Conservation (phyloP, 257 asterid species). For the Lantana camara region DNA sequence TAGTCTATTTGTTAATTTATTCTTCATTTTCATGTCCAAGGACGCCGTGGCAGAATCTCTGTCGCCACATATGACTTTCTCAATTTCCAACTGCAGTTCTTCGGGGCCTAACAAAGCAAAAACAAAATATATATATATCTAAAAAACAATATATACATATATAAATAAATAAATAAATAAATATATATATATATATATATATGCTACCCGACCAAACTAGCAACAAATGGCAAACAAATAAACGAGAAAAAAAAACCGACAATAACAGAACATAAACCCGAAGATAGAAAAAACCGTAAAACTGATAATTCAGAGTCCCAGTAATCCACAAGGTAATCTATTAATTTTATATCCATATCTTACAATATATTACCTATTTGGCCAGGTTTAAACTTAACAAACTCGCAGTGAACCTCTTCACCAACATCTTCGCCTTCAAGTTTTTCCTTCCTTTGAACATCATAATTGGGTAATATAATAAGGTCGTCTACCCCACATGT, state of each 20-base stretch:
- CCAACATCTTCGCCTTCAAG: conserved; percentile 96
- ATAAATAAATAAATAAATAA: too few species aligned
- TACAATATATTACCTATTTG: conserved; percentile 62
- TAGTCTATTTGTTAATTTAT: conserved; percentile 65
- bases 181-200: too few species aligned
- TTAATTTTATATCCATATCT: too few species aligned
- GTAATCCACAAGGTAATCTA: too few species aligned
- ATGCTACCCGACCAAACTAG: too few species aligned
- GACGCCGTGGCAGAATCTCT: conserved; percentile 80
- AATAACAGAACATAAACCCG: conserved; percentile 5
- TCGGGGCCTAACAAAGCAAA: conserved; percentile 59
- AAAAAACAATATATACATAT: background rate
- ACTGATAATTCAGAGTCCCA: conserved; percentile 11
- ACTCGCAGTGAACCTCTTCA: conserved; percentile 91
- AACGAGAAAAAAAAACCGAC: background rate
- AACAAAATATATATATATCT: background rate
- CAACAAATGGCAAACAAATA: conserved; percentile 1
- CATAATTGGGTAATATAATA: conserved; percentile 72
- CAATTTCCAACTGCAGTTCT: conserved; percentile 91
- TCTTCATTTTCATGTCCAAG: conserved; percentile 96
- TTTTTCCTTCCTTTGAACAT: conserved; percentile 72
- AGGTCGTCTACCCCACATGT: conserved; percentile 97
- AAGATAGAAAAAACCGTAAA: background rate
- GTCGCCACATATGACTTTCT: conserved; percentile 69
- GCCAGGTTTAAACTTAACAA: conserved; percentile 81